phyloP scores from a whole-genome alignment of 208 protist genomes.

The Acanthamoeba sp. region DNA sequence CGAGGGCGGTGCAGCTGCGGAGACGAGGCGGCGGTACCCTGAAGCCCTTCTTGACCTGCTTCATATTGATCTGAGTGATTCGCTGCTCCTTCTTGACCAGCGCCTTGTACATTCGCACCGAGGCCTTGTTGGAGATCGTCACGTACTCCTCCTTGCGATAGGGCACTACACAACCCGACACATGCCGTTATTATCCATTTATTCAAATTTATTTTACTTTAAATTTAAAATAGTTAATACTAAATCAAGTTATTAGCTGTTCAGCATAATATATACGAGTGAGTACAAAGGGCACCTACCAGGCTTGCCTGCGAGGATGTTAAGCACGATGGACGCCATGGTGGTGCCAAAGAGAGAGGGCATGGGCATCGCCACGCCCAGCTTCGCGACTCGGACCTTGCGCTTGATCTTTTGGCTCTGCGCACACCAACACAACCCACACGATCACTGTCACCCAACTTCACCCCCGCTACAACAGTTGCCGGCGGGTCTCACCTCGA shows the following conservation, averaged over 20 bases:
- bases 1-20: too few species aligned
- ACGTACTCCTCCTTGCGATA: not conserved
- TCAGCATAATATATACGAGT: too few species aligned
- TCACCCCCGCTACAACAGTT: too few species aligned
- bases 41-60: not conserved
- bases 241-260: too few species aligned
- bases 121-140: not conserved
- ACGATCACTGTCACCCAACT: too few species aligned
- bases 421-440: not conserved
- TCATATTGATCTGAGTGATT: not conserved
- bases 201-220: too few species aligned
- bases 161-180: not conserved
- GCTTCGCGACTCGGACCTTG: slow-evolving; percentile 75
- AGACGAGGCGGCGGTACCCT: too few species aligned
- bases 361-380: slow-evolving; percentile 79
- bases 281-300: not conserved
- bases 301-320: slow-evolving; percentile 60
- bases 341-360: slow-evolving; percentile 78
- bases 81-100: not conserved
- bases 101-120: not conserved
- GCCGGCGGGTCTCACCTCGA: too few species aligned
- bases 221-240: too few species aligned
- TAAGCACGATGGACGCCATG: slow-evolving; percentile 72
- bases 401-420: slow-evolving; percentile 68
- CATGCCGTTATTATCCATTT: too few species aligned